Percentiles rank a stretch among this genome's conserved stretches.
Conservation (phyloP, 1,139 yeast genomes). For the Ogataea hybrid region DNA sequence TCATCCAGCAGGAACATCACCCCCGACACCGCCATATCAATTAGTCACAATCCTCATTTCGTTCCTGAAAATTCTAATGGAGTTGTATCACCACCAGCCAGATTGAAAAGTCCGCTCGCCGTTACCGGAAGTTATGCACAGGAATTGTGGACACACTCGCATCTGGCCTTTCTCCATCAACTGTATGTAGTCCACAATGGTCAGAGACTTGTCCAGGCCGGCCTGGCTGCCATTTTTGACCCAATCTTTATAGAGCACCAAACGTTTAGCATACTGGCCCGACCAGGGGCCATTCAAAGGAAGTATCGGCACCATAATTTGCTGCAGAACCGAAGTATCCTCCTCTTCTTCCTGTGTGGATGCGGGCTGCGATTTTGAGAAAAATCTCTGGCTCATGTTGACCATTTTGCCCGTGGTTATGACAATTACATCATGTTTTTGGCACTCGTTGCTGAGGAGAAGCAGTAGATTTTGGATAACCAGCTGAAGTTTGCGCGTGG, state of each 20-base stretch:
- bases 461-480: conserved; percentile 21
- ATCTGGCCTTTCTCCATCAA: conserved; percentile 11
- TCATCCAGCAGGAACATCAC: too few relatives aligned
- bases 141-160: conserved; percentile 16
- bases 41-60: too few relatives aligned
- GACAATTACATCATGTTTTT: conserved; percentile 13
- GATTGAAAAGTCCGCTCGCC: conserved; percentile 22
- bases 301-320: conserved; percentile 28
- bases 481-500: conserved; percentile 16
- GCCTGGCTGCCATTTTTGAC: conserved; percentile 7
- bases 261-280: conserved; percentile 26
- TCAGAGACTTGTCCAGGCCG: conserved; percentile 12
- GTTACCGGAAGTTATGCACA: conserved; percentile 12
- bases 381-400: conserved; percentile 25
- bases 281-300: conserved; percentile 28
- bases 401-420: conserved; percentile 29
- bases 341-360: conserved; percentile 9
- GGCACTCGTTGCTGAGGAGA: conserved; percentile 13
- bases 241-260: conserved; percentile 32
- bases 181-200: conserved; percentile 18
- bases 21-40: background rate
- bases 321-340: conserved; percentile 23
- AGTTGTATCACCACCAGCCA: conserved; percentile 13
- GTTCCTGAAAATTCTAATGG: too few relatives aligned
- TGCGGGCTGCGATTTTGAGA: conserved; percentile 4